Percentiles rank a stretch among this genome's conserved stretches.
Conservation (phyloP, 2,329 filamentous ascomycete species). For the Rhynchosporium agropyri region DNA sequence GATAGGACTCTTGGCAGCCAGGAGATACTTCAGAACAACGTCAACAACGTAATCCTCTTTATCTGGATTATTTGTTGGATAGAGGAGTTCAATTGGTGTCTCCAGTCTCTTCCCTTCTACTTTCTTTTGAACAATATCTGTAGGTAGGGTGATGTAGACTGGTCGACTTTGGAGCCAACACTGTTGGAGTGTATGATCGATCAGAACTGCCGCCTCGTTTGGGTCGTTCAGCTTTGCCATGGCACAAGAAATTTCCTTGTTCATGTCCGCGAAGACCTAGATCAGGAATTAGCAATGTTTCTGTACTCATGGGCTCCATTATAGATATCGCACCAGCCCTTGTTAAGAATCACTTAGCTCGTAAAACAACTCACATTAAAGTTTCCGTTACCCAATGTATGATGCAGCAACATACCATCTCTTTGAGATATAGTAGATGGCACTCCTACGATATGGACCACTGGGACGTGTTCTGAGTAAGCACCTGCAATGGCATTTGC, state of each 20-base stretch:
- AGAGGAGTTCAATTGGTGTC: conserved; percentile 68
- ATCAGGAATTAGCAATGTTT: background rate
- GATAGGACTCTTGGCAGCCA: conserved; percentile 72
- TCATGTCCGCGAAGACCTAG: conserved; percentile 74
- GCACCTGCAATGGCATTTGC: conserved; percentile 75
- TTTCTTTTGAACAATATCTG: conserved; percentile 77
- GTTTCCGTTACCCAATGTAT: conserved; percentile 76
- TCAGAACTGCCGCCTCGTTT: conserved; percentile 69
- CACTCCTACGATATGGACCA: conserved; percentile 65
- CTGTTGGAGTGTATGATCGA: conserved; percentile 75
- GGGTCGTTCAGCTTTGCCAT: conserved; percentile 72
- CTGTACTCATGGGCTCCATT: background rate
- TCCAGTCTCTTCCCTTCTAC: conserved; percentile 73
- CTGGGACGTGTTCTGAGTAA: conserved; percentile 71
- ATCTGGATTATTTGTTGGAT: conserved; percentile 66
- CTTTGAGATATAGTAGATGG: conserved; percentile 52
- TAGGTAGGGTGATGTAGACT: conserved; percentile 82
- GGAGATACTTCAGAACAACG: conserved; percentile 72
- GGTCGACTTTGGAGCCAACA: conserved; percentile 76
- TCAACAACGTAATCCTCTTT: conserved; percentile 83
- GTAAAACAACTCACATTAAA: conserved; percentile 57
- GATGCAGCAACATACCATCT: conserved; percentile 58
- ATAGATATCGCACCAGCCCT: background rate
- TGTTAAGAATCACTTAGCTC: background rate
- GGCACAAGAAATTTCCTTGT: conserved; percentile 68